Percentiles rank a stretch among this genome's conserved stretches.
These are phyloP conservation scores for Chlamydomonas sp. DNA, from an alignment of 139 green algal species.

Conservation along the genomic window DNA sequence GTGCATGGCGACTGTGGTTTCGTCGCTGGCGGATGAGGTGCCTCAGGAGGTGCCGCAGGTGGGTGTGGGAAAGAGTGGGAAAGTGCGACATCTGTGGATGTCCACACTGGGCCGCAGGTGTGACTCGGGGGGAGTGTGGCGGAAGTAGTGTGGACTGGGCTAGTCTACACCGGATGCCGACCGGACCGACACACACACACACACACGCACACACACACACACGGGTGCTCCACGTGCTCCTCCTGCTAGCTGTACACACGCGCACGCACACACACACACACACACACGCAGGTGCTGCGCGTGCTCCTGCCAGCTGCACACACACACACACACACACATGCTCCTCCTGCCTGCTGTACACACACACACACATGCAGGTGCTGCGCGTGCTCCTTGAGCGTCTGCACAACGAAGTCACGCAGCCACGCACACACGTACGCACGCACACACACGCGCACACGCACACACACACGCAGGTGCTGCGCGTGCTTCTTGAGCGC, in stretches of 20 bases:
- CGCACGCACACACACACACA: neutral
- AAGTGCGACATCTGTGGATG: too few relatives aligned
- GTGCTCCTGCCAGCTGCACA: neutral
- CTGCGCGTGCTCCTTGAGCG: slow-evolving; percentile 1
- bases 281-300: neutral
- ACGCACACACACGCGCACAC: neutral
- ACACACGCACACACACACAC: neutral
- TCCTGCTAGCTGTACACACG: too few relatives aligned
- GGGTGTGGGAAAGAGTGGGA: too few relatives aligned
- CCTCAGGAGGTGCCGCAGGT: slow-evolving; percentile 39
- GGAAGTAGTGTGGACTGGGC: too few relatives aligned
- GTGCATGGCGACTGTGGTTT: slow-evolving; percentile 52
- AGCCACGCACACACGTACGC: neutral
- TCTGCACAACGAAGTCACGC: too few relatives aligned
- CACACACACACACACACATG: neutral
- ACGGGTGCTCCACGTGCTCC: too few relatives aligned
- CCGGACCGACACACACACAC: neutral
- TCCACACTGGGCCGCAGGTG: too few relatives aligned
- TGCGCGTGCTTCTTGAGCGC: slow-evolving; percentile 76
- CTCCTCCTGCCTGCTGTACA: neutral
- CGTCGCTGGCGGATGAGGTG: slow-evolving; percentile 60
- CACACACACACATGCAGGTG: slow-evolving; percentile 4
- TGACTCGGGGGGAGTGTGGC: too few relatives aligned
- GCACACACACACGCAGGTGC: slow-evolving; percentile 8
- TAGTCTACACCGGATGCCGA: too few relatives aligned